phyloP scores from a whole-genome alignment of 2,329 filamentous ascomycete genomes.

The Penicillium occitanis region DNA sequence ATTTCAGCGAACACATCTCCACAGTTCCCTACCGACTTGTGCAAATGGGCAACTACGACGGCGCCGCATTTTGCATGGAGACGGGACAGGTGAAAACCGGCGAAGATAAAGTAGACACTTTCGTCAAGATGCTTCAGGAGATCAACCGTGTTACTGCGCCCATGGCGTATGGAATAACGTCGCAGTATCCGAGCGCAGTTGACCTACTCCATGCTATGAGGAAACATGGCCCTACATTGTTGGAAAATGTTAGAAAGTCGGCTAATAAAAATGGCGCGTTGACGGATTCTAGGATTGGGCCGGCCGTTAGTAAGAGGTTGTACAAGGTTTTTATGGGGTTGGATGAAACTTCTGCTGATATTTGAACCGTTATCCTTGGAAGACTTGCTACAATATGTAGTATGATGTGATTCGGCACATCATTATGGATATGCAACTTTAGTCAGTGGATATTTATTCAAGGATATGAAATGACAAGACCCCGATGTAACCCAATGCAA shows the following conservation, averaged over 20 bases:
- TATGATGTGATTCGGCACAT: not conserved
- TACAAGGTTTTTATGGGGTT: conserved; percentile 52
- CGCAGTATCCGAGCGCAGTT: conserved; percentile 59
- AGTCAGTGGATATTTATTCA: not conserved
- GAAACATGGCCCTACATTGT: conserved; percentile 56
- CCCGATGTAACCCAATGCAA: not conserved
- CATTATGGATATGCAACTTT: not conserved
- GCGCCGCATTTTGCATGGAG: conserved; percentile 72
- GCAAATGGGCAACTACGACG: conserved; percentile 49
- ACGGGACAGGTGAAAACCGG: conserved; percentile 72
- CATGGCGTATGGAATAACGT: conserved; percentile 68
- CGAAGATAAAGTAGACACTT: conserved; percentile 65
- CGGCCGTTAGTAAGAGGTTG: conserved; percentile 49
- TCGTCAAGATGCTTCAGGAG: conserved; percentile 73
- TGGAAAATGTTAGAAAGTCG: conserved; percentile 61
- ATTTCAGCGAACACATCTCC: conserved; percentile 76
- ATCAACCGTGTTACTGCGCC: conserved; percentile 69
- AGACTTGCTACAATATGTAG: not conserved
- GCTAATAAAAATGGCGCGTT: conserved; percentile 49
- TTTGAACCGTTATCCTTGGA: conserved; percentile 26
- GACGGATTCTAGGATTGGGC: conserved; percentile 48
- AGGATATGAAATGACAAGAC: not conserved
- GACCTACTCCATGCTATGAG: conserved; percentile 61
- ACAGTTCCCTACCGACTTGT: conserved; percentile 67
- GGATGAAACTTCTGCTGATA: conserved; percentile 47